These are phyloP conservation scores for Nemania sp. DNA, from an alignment of 2,329 filamentous ascomycete genomes.

Conservation along the genomic window DNA sequence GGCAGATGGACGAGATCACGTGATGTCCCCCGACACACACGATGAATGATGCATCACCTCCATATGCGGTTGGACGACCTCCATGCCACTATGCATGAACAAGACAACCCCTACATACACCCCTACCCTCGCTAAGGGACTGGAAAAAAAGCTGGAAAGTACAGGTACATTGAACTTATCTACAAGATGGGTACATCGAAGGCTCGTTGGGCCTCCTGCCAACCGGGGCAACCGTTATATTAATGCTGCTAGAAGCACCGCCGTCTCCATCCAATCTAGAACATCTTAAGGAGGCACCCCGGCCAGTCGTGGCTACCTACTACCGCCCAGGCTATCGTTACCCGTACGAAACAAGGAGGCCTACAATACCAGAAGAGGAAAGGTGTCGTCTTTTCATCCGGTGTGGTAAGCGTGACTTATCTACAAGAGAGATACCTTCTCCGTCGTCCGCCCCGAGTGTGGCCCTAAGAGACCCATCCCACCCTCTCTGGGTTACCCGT, in stretches of 20 bases:
- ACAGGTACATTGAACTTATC: conserved; percentile 31
- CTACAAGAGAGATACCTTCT: conserved; percentile 37
- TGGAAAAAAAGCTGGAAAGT: conserved; percentile 15
- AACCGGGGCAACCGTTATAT: conserved; percentile 37
- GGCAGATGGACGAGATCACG: conserved; percentile 36
- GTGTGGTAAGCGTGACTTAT: conserved; percentile 30
- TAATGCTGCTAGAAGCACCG: conserved; percentile 34
- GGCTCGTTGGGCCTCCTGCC: conserved; percentile 29
- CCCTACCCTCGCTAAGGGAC: conserved; percentile 19
- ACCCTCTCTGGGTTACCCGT: conserved; percentile 20
- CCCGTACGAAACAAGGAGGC: conserved; percentile 44
- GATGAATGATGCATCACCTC: conserved; percentile 29
- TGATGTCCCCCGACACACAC: conserved; percentile 37
- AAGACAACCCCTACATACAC: conserved; percentile 27
- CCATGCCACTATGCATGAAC: conserved; percentile 28
- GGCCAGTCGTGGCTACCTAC: conserved; percentile 24
- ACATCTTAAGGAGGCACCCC: conserved; percentile 29
- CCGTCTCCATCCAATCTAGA: conserved; percentile 33
- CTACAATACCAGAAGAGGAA: conserved; percentile 42
- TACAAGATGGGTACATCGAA: conserved; percentile 34
- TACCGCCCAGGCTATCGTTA: conserved; percentile 29
- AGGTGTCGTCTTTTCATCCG: conserved; percentile 37
- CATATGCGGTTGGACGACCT: conserved; percentile 28
- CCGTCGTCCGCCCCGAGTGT: conserved; percentile 39
- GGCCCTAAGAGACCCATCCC: conserved; percentile 35